These are phyloP conservation scores for Lomentospora prolificans DNA, from an alignment of 2,329 filamentous ascomycete species.

Conservation along the genomic window DNA sequence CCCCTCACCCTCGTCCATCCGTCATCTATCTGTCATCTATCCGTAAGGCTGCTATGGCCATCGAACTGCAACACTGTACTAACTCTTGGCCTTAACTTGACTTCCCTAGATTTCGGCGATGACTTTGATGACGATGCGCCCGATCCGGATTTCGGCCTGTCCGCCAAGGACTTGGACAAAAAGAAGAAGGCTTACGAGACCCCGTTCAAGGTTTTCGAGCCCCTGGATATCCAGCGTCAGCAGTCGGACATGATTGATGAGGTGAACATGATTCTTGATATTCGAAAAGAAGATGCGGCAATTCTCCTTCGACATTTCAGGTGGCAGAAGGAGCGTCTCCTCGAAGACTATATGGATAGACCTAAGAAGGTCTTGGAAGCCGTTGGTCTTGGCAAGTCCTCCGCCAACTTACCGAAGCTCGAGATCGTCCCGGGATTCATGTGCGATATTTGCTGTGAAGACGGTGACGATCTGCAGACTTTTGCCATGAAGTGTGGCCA, in stretches of 20 bases:
- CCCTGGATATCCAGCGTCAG: conserved; percentile 70
- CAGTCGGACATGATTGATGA: conserved; percentile 82
- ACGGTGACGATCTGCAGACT: conserved; percentile 63
- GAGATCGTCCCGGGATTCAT: conserved; percentile 66
- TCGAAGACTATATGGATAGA: conserved; percentile 93
- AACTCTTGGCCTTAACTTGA: background rate
- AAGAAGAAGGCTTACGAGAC: conserved; percentile 73
- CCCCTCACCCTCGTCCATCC: background rate
- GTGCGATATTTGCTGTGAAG: conserved; percentile 96
- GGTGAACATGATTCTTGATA: conserved; percentile 82
- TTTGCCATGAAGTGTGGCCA: conserved; percentile 96
- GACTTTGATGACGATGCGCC: conserved; percentile 48
- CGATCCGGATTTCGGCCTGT: conserved; percentile 43
- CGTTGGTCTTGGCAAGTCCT: conserved; percentile 65
- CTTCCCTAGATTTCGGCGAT: conserved; percentile 39
- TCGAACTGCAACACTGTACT: background rate
- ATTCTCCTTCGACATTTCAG: conserved; percentile 82
- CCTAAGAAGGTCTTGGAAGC: conserved; percentile 71
- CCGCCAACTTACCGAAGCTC: conserved; percentile 54
- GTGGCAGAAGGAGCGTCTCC: conserved; percentile 94
- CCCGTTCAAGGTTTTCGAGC: conserved; percentile 71
- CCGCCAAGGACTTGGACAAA: conserved; percentile 54
- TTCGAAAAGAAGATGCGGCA: conserved; percentile 80
- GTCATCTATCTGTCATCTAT: background rate
- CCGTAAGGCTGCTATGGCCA: background rate